Conservation (phyloP, 371 early-diverging fungal genomes). For the Parasitella parasitica region DNA sequence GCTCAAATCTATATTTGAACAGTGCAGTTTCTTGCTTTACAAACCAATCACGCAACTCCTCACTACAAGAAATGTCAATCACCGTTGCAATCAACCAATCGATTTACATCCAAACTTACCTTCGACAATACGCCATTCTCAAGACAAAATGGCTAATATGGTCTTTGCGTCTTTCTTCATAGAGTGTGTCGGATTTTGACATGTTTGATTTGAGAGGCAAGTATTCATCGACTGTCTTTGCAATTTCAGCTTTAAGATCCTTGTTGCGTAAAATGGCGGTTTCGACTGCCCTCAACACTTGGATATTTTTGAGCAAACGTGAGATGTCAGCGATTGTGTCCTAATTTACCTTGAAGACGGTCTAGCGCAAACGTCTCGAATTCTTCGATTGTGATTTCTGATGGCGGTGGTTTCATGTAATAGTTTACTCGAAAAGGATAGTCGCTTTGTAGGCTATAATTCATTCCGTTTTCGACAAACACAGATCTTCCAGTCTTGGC, state of each 20-base stretch:
- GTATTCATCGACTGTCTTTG: slow-evolving; percentile 58
- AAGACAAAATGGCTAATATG: slow-evolving; percentile 92
- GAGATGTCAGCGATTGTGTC: too few species aligned
- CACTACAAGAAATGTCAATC: too few species aligned
- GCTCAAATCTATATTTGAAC: slow-evolving; percentile 73
- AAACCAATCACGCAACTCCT: slow-evolving; percentile 90
- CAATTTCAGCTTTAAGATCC: slow-evolving; percentile 62
- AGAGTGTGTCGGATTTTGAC: slow-evolving; percentile 38
- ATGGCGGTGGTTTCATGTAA: slow-evolving; percentile 73
- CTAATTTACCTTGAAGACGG: slow-evolving; percentile 72
- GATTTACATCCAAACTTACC: slow-evolving; percentile 44
- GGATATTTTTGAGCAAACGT: neutral
- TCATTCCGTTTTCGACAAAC: slow-evolving; percentile 6
- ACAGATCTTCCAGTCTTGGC: slow-evolving; percentile 5
- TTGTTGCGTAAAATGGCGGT: slow-evolving; percentile 74
- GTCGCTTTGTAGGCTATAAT: slow-evolving; percentile 17
- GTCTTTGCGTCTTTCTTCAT: slow-evolving; percentile 86
- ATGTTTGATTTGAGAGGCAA: slow-evolving; percentile 67
- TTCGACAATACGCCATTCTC: slow-evolving; percentile 89
- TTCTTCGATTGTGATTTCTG: slow-evolving; percentile 85
- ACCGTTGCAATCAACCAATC: too few species aligned
- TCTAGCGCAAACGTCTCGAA: slow-evolving; percentile 92
- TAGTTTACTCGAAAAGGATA: slow-evolving; percentile 83
- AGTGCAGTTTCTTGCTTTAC: slow-evolving; percentile 81
- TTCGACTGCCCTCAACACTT: slow-evolving; percentile 83